Evolutionary conservation across 2,329 filamentous ascomycete genomes (phyloP), one percentile per base, ranked within the genome.

Genomic region (Knoxdaviesia proteae): DNA sequence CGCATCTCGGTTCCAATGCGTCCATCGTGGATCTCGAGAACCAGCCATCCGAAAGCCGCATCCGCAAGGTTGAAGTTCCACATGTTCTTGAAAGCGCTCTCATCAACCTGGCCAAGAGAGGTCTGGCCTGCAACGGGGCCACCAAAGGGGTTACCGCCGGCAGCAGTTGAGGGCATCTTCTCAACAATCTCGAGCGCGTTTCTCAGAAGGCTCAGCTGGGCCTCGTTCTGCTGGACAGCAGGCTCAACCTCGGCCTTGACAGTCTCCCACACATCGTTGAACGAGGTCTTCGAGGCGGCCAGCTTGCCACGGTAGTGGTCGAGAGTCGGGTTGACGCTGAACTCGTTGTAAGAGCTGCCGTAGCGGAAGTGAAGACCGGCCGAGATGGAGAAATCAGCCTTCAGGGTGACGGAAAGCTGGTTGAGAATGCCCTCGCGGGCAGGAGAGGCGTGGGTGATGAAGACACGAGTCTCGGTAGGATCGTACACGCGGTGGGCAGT

Each of bases 41-140:
- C 86, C 42, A 98, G 69, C 69, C 86, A 98, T 47, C 90, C 90
- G 58, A 96, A 98, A 20, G 90, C 88, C 44, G 90, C 90, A 64
- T 98, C 90, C 32, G 90, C 90, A 50, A 98, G 63, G 60, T 96
- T 96, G 64, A 98, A 98, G 61, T 98, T 98, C 90, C 90, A 98
- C 90, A 96, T 96, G 59, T 98, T 98, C 68, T 98, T 98, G 72
- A 98, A 98, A 1, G 90, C 90, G 53, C 87, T 94, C 66, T 98
- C 90, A 49, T 98, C 90, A 11, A 98, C 86, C 54, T 93, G 83
- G 33, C 90, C 90, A 41, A 84, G 78, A 45, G 74, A 71, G 42
- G 71, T 64, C 41, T 76, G 77, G 36, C 80, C 81, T 41, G 77
- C 74, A 42, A 78, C 74, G 32, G 84, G 83, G 9, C 88, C 88